Base-by-base conservation (phyloP, 73 alveolate species). In the Paramecium pentaurelia region DNA sequence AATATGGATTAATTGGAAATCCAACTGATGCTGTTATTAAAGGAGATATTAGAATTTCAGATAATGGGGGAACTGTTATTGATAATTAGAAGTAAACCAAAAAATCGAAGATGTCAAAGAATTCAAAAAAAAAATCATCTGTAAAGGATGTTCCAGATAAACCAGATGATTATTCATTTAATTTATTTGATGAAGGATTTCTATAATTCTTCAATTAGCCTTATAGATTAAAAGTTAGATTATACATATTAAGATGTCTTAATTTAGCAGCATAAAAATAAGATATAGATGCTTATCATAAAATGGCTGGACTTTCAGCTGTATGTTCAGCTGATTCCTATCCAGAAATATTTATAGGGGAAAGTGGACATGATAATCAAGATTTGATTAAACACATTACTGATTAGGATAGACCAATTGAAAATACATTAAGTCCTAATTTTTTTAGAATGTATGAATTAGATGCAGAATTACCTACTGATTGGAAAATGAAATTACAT, bases 291-390 rank as follows among this genome's bases (percentile, higher is more conserved):
- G 85, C 96, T 10, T 91, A 96, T 49, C 95, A 96, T 77, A 85
- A 88, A 58, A 75, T 97, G 91, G 98, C 98, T 51, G 99, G 99
- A 8, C 71, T 71, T 34, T 86, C 60, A 59, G 98, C 99, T 32
- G 91, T 92, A 7, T 96, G 98, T 60, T 90, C 96, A 64, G 99
- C 99, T 25, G 94, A 92, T 40, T 97, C 99, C 8, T 97, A 95
- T 88, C 98, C 98, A n/a, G 95, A 96, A 85, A 92, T 97, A 8
- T 92, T 86, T 30, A 94, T 97, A 12, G 99, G 99, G 5, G 97
- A 95, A 60, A 97, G 98, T 28, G 95, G 92, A 86, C 92, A 93
- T 71, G 94, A 90, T 59, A 92, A 83, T 88, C 25, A 58, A 54
- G 94, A 84, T 83, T 92, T 77, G 34, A 95, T 96, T 40, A 97